phyloP scores from a whole-genome alignment of 306 rosid genomes.

The Calophaca sinica region DNA sequence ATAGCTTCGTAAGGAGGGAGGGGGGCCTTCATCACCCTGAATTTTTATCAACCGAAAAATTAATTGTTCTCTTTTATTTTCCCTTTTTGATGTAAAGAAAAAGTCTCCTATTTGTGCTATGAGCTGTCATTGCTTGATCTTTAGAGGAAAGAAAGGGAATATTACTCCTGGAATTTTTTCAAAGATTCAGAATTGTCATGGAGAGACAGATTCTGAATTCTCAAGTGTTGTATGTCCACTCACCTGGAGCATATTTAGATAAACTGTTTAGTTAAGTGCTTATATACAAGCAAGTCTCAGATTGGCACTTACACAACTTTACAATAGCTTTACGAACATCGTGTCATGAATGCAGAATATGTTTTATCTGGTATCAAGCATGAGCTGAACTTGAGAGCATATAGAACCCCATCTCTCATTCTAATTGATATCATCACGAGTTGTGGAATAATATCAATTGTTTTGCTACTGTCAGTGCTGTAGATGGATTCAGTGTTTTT shows the following conservation, averaged over 20 bases:
- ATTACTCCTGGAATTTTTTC: not conserved
- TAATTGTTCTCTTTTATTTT: not conserved
- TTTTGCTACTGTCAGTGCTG: not conserved
- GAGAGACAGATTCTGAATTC: not conserved
- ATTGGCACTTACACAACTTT: conserved; percentile 13
- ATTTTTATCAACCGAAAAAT: no score
- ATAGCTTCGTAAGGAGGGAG: no score
- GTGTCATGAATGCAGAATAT: conserved; percentile 1
- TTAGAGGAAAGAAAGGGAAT: not conserved
- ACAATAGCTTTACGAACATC: not conserved
- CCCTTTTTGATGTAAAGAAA: not conserved
- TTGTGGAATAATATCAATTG: not conserved
- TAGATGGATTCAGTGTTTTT: conserved; percentile 20
- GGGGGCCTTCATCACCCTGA: no score
- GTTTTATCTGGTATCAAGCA: conserved; percentile 12
- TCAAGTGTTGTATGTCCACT: not conserved
- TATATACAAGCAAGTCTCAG: not conserved
- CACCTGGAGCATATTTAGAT: not conserved
- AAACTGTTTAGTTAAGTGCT: not conserved
- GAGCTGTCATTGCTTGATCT: not conserved
- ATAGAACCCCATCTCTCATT: not conserved
- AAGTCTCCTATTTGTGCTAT: not conserved
- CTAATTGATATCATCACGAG: not conserved
- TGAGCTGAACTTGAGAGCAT: not conserved
- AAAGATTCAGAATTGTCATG: not conserved